Percentiles rank a stretch among this genome's conserved stretches.
Conservation (phyloP, 2,329 filamentous ascomycete species). For the Fusarium paranaense region DNA sequence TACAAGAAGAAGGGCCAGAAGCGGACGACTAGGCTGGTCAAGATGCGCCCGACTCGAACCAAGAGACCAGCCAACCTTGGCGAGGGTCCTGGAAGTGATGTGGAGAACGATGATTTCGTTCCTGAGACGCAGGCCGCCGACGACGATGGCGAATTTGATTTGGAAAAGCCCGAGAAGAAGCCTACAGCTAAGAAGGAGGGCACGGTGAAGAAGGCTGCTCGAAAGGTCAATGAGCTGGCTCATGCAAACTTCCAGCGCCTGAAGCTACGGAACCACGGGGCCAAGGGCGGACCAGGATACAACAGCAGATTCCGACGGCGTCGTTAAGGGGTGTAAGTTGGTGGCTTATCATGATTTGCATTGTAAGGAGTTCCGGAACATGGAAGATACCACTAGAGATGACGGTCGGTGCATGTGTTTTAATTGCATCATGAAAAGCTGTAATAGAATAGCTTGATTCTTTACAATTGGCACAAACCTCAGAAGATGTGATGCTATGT, state of each 20-base stretch:
- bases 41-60: slow-evolving; percentile 67
- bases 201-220: slow-evolving; percentile 62
- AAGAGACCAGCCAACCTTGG: slow-evolving; percentile 58
- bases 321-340: slow-evolving; percentile 35
- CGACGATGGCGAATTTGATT: slow-evolving; percentile 36
- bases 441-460: background rate
- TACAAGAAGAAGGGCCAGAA: slow-evolving; percentile 91
- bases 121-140: slow-evolving; percentile 44
- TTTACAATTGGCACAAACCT: background rate
- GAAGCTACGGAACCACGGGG: slow-evolving; percentile 71
- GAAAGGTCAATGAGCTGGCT: slow-evolving; percentile 73
- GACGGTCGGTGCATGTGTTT: slow-evolving; percentile 5
- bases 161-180: slow-evolving; percentile 33
- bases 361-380: slow-evolving; percentile 22
- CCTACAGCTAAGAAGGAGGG: slow-evolving; percentile 53
- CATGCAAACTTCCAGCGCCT: slow-evolving; percentile 75
- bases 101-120: slow-evolving; percentile 52
- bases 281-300: slow-evolving; percentile 70
- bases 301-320: slow-evolving; percentile 70
- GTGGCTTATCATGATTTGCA: slow-evolving; percentile 25
- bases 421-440: background rate
- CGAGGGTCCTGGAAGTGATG: slow-evolving; percentile 45
- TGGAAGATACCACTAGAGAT: slow-evolving; percentile 31
- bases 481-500: background rate
- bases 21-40: slow-evolving; percentile 77